Evolutionary conservation across 2,329 filamentous ascomycete genomes (phyloP), one percentile per base, ranked within the genome.

Genomic region (Arthroderma sp.): DNA sequence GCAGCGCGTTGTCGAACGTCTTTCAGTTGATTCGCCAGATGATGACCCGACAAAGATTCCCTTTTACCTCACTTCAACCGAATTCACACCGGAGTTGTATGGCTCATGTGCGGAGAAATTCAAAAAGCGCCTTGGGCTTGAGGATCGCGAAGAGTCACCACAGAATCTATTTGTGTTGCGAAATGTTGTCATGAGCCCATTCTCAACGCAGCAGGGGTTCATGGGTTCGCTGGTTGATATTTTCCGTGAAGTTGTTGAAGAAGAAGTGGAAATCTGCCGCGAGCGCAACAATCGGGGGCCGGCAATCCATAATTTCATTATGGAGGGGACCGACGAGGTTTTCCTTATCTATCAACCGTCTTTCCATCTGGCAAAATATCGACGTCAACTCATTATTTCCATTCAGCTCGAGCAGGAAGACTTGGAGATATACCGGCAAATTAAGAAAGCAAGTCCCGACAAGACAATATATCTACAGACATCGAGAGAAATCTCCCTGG

Each of bases 151-250:
- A n/a, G 10, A n/a, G 3, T 61, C 57, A 11, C 39, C 55, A 0
- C 57, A 65, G 7, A 62, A 65, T 39, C 52, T 72, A 1, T 65
- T 69, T 48, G 68, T 71, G 1, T 41, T 72, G 6, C 59, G 67
- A 6, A 72, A 71, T 28, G 69, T 72, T 0, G 65, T 69, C 31
- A 72, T 72, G 69, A 54, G 50, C 30, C 47, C 52, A 36, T 63
- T 56, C 42, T 27, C 42, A 10, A 38, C 42, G 15, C 22, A 43
- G 31, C 15, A 28, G 6, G 28, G 10, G 3, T 53, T 50, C 43
- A 48, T 53, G 33, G 38, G 36, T 28, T 29, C 40, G 29, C 40
- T 53, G 27, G 38, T 47, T 9, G 37, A 42, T n/a, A 42, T 39
- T 15, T 52, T 52, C 46, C 43, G 42, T 40, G 45, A 46, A 10